Evolutionary conservation across 2,329 filamentous ascomycete genomes (phyloP).

Genomic region (Aureobasidium sp.): DNA sequence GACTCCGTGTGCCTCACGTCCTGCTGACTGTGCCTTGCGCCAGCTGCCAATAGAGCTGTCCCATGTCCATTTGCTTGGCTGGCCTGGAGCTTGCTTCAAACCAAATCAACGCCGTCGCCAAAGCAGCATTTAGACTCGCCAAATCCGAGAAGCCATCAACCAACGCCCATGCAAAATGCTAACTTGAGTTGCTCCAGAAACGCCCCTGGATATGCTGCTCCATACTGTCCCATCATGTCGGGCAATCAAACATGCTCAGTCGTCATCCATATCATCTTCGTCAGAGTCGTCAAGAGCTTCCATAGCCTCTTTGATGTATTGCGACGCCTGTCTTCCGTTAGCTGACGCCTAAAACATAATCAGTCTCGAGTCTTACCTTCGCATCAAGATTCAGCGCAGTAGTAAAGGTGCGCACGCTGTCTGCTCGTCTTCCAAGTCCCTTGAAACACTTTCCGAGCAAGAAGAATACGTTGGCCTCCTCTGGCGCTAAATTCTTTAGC

Average conservation of each 20-base stretch:
- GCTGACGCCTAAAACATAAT: conserved; percentile 13
- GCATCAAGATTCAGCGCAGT: conserved; percentile 92
- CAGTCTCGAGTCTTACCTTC: conserved; percentile 55
- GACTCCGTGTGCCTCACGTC: neutral
- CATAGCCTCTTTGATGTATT: conserved; percentile 94
- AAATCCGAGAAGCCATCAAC: neutral
- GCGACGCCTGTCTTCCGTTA: conserved; percentile 57
- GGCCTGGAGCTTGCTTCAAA: neutral
- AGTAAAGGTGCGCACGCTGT: conserved; percentile 89
- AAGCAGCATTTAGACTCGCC: neutral
- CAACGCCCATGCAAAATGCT: neutral
- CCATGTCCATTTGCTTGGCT: neutral
- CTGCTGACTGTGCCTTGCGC: neutral
- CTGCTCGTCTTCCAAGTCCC: conserved; percentile 49
- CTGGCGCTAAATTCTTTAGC: conserved; percentile 84
- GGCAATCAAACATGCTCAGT: conserved; percentile 8
- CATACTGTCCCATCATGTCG: neutral
- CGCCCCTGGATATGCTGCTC: neutral
- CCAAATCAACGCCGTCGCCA: neutral
- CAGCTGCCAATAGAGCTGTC: neutral
- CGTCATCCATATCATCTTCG: conserved; percentile 52
- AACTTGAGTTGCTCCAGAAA: neutral
- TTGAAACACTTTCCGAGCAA: conserved; percentile 71
- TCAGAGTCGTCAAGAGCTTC: conserved; percentile 77
- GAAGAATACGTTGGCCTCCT: conserved; percentile 95